phyloP scores from a whole-genome alignment of 768 basidiomycete genomes.

The Krasilnikovozyma curviuscula region DNA sequence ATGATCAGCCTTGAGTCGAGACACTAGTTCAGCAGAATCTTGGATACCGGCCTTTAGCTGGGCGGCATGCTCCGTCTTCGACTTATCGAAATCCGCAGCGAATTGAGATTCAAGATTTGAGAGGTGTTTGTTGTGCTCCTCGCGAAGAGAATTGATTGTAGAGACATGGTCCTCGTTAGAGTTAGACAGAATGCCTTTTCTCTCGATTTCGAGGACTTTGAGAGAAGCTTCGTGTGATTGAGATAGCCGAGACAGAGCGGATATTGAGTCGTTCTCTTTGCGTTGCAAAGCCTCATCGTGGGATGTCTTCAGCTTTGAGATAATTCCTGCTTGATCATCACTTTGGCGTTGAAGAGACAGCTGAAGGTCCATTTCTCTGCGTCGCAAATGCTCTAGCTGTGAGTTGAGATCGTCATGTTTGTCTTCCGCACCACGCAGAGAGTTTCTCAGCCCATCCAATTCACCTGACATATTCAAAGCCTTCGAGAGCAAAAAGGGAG shows the following conservation, averaged over 20 bases:
- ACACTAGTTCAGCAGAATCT: constrained; percentile 34
- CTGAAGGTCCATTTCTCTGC: constrained; percentile 33
- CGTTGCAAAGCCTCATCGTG: constrained; percentile 43
- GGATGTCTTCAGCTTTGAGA: constrained; percentile 27
- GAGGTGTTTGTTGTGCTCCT: constrained; percentile 29
- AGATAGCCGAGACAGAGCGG: constrained; percentile 46
- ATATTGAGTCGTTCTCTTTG: constrained; percentile 41
- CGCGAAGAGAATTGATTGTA: constrained; percentile 46
- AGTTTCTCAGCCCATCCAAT: constrained; percentile 36
- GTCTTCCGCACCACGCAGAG: constrained; percentile 12
- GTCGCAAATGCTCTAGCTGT: constrained; percentile 16
- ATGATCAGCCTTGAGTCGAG: constrained; percentile 2
- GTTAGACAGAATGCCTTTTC: constrained; percentile 52
- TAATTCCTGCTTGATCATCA: constrained; percentile 9
- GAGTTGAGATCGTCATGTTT: constrained; percentile 24
- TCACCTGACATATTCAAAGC: constrained; percentile 73
- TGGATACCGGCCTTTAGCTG: constrained; percentile 39
- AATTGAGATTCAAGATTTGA: constrained; percentile 4
- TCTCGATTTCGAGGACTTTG: constrained; percentile 53
- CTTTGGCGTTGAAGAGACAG: constrained; percentile 4
- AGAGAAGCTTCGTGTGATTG: constrained; percentile 59
- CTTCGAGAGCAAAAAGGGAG: constrained; percentile 27
- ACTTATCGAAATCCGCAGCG: constrained; percentile 31
- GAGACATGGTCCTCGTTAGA: constrained; percentile 47
- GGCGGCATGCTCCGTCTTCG: constrained; percentile 45